Evolutionary conservation across 2,329 filamentous ascomycete genomes (phyloP).

Genomic region (Colletotrichum euphorbiae): DNA sequence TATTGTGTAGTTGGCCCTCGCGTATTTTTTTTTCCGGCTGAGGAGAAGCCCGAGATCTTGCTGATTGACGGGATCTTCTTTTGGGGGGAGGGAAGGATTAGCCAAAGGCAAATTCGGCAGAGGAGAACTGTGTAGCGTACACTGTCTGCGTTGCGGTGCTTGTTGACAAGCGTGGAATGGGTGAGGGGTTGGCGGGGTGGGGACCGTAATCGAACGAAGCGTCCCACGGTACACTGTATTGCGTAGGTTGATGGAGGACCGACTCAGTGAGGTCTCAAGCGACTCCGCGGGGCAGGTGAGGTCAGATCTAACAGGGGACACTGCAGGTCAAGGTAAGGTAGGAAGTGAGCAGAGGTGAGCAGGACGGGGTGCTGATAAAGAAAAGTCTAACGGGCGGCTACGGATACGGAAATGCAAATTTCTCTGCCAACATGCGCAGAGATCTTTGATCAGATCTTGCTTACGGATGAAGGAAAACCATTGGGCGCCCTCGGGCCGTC

Average conservation of each 20-base stretch:
- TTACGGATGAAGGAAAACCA: conserved; percentile 15
- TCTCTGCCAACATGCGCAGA: neutral
- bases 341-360: neutral
- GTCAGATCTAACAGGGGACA: neutral
- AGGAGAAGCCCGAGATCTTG: neutral
- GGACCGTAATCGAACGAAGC: conserved; percentile 20
- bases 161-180: conserved; percentile 37
- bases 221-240: conserved; percentile 32
- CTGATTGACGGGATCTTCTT: conserved; percentile 7
- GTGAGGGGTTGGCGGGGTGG: conserved; percentile 40
- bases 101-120: conserved; percentile 24
- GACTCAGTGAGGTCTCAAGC: too few species aligned
- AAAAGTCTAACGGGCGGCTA: neutral
- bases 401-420: conserved; percentile 27
- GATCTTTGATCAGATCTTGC: conserved; percentile 27
- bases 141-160: conserved; percentile 29
- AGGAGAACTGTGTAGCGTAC: conserved; percentile 31
- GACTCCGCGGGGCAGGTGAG: conserved; percentile 4
- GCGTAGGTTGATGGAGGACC: neutral
- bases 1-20: too few species aligned
- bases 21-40: neutral
- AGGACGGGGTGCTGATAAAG: too few species aligned
- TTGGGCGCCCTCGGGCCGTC: neutral
- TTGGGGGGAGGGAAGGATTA: conserved; percentile 30
- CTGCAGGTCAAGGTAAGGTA: neutral